Evolutionary conservation across 805 yeast genomes (phyloP).

Genomic region (Lachancea cidri): DNA sequence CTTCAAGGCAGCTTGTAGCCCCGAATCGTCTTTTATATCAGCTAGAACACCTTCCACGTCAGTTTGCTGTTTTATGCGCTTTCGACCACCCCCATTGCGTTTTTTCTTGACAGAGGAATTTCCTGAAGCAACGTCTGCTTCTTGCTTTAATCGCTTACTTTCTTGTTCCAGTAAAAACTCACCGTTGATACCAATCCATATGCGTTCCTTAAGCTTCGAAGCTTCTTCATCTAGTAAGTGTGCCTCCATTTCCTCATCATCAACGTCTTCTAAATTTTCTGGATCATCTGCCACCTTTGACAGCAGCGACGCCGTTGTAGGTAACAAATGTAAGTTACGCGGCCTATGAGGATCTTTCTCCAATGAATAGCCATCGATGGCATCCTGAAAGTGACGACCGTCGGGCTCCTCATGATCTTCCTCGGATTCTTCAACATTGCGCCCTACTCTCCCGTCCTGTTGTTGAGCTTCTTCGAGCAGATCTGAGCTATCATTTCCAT

Average conservation of each 20-base stretch:
- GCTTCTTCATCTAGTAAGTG: slow-evolving; percentile 66
- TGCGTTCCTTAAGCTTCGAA: slow-evolving; percentile 63
- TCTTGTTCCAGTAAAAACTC: slow-evolving; percentile 85
- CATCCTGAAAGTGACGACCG: slow-evolving; percentile 24
- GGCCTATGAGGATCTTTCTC: slow-evolving; percentile 45
- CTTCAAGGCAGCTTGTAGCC: slow-evolving; percentile 40
- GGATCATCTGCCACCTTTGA: slow-evolving; percentile 53
- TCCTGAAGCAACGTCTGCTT: slow-evolving; percentile 85
- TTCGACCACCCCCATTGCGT: slow-evolving; percentile 31
- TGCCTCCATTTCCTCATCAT: slow-evolving; percentile 70
- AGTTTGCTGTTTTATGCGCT: slow-evolving; percentile 19
- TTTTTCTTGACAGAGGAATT: slow-evolving; percentile 52
- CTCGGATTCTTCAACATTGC: slow-evolving; percentile 8
- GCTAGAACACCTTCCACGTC: slow-evolving; percentile 33
- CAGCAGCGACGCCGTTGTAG: slow-evolving; percentile 53
- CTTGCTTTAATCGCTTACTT: slow-evolving; percentile 71
- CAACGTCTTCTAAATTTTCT: slow-evolving; percentile 65
- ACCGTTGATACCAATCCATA: slow-evolving; percentile 87
- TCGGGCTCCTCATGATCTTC: slow-evolving; percentile 2
- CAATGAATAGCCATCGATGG: slow-evolving; percentile 32
- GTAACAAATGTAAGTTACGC: slow-evolving; percentile 50
- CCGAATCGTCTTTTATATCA: slow-evolving; percentile 29
- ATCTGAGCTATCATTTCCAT: slow-evolving; percentile 31
- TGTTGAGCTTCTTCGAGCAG: slow-evolving; percentile 11
- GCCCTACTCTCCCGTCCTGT: slow-evolving; percentile 9